Base-by-base conservation (phyloP, 1,284 basidiomycete genomes). In the Irpex lacteus region DNA sequence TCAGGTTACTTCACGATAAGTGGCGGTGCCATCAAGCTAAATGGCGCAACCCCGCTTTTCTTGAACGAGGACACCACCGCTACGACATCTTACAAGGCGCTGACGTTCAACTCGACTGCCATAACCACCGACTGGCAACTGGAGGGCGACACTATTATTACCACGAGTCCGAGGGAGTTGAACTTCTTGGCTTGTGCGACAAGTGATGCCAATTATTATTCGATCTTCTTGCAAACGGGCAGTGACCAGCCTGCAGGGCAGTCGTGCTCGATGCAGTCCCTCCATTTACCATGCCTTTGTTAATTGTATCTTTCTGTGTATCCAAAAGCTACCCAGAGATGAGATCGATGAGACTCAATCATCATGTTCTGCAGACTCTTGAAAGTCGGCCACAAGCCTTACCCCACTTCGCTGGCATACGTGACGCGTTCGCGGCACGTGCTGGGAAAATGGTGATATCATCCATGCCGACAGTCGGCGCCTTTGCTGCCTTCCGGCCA, bases 101-200 rank as follows among this genome's bases (percentile, higher is more conserved):
- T 86, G 57, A 79, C 78, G 3, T 78, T 86, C 57, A 80, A 77
- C 61, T 67, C 74, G 3, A 80, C 81, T 0, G 81, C 85, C 34
- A 78, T 75, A 9, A 85, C 84, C 37, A 82, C 80, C 7, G 76
- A 83, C 67, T 87, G 85, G 85, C 81, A 78, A 40, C 76, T 87
- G 53, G 84, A 85, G 69, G 85, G 84, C 13, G 85, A 87, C 69
- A 85, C 85, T 19, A 86, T 86, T 70, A 82, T 86, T 69, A 84
- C 80, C 37, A 83, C 80, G 7, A 72, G 71, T 63, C 82, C 82
- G 34, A 73, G 82, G 44, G 80, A 83, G 71, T 78, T 85, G 57
- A 85, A 86, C 69, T 87, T 85, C 74, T 71, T 85, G 37, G 83
- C 82, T n/a, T 86, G 84, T 69, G 68, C 80, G 21, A 81, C 81